phyloP scores from a whole-genome alignment of 2,329 filamentous ascomycete genomes.

The Epichloe bromicola region DNA sequence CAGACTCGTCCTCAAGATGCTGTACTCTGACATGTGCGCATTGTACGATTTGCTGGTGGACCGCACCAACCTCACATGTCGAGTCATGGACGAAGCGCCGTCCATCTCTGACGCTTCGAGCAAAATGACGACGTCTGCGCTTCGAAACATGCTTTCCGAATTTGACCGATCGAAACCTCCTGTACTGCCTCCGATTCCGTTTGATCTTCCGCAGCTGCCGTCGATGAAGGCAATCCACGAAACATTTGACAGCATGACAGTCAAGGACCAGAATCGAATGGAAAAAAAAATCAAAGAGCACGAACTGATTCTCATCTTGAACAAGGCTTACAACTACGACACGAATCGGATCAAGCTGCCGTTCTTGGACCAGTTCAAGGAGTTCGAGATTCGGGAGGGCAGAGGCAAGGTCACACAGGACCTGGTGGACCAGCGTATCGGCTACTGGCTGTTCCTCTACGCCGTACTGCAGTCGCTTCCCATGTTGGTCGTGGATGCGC shows the following conservation, averaged over 20 bases:
- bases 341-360: slow-evolving; percentile 43
- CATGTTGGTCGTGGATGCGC: slow-evolving; percentile 65
- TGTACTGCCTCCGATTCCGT: slow-evolving; percentile 81
- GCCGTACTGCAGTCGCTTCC: slow-evolving; percentile 65
- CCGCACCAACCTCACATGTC: slow-evolving; percentile 61
- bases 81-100: slow-evolving; percentile 56
- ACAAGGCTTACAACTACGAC: slow-evolving; percentile 70
- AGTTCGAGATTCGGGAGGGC: slow-evolving; percentile 57
- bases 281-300: slow-evolving; percentile 63
- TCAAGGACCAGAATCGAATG: slow-evolving; percentile 64
- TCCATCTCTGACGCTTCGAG: slow-evolving; percentile 41
- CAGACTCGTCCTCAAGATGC: slow-evolving; percentile 62
- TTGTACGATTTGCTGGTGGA: slow-evolving; percentile 86
- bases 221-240: slow-evolving; percentile 51
- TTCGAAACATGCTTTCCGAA: slow-evolving; percentile 71
- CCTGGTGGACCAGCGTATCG: slow-evolving; percentile 56
- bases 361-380: slow-evolving; percentile 57
- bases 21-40: slow-evolving; percentile 76
- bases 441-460: slow-evolving; percentile 74
- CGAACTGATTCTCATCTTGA: slow-evolving; percentile 64
- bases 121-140: slow-evolving; percentile 51
- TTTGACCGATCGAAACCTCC: slow-evolving; percentile 84
- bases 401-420: slow-evolving; percentile 52
- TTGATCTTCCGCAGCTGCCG: slow-evolving; percentile 71
- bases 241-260: slow-evolving; percentile 49